Percentiles rank a stretch among this genome's conserved stretches.
phyloP scores from a whole-genome alignment of 768 basidiomycete species.

The Paxillus ammoniavirescens region DNA sequence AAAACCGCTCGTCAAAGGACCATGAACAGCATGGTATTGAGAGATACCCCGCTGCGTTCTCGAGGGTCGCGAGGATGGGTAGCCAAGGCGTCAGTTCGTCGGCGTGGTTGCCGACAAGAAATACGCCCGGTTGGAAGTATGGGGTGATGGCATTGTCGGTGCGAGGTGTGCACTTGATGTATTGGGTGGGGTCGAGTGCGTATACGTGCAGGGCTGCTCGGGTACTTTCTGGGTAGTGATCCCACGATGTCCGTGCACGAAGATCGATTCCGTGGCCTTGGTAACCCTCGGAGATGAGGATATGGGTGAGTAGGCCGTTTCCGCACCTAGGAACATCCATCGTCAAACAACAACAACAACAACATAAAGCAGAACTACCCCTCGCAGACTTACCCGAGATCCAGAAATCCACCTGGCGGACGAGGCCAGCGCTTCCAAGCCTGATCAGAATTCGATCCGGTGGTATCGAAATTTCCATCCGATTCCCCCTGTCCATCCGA shows the following conservation, averaged over 20 bases:
- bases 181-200: slow-evolving; percentile 61
- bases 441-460: slow-evolving; percentile 16
- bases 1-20: slow-evolving; percentile 67
- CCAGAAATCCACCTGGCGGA: slow-evolving; percentile 83
- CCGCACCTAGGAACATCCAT: slow-evolving; percentile 60
- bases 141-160: slow-evolving; percentile 10
- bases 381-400: slow-evolving; percentile 64
- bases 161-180: background rate
- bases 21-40: slow-evolving; percentile 93
- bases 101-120: slow-evolving; percentile 93
- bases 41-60: slow-evolving; percentile 63
- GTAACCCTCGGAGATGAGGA: slow-evolving; percentile 83
- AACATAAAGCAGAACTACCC: background rate
- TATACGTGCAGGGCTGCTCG: slow-evolving; percentile 60
- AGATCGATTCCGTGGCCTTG: slow-evolving; percentile 82
- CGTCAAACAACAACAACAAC: background rate
- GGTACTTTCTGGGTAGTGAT: slow-evolving; percentile 65
- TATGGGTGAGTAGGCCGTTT: slow-evolving; percentile 90
- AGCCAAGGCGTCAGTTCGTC: slow-evolving; percentile 97
- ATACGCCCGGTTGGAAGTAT: slow-evolving; percentile 47
- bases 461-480: background rate
- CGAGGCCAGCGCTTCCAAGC: slow-evolving; percentile 77
- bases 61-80: slow-evolving; percentile 71
- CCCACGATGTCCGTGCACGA: slow-evolving; percentile 83
- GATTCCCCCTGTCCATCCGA: slow-evolving; percentile 41